These are phyloP conservation scores for Thamnidium elegans DNA, from an alignment of 192 early-diverging fungal species.

Conservation along the genomic window DNA sequence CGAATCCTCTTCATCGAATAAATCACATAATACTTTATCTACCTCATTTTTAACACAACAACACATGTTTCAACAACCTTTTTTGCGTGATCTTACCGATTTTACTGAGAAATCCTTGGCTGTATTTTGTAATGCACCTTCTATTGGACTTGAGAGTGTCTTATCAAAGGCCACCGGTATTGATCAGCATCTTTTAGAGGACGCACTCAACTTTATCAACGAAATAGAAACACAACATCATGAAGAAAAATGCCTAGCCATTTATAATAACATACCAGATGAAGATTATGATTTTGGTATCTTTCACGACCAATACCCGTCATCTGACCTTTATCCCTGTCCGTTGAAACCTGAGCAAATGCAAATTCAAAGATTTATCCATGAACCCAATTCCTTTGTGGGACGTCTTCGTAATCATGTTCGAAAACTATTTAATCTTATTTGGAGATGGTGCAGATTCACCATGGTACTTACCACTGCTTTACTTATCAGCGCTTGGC, in stretches of 20 bases:
- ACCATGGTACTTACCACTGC: slow-evolving; percentile 45
- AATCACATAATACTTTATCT: background rate
- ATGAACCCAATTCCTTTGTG: slow-evolving; percentile 10
- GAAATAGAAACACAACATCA: slow-evolving; percentile 13
- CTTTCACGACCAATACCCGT: background rate
- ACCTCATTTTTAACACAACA: no score
- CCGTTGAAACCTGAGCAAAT: background rate
- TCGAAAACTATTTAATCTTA: slow-evolving; percentile 31
- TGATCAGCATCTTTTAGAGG: slow-evolving; percentile 18
- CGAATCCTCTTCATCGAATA: background rate
- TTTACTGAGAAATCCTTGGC: slow-evolving; percentile 25
- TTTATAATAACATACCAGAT: background rate
- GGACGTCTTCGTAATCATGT: slow-evolving; percentile 14
- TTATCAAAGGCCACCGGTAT: slow-evolving; percentile 20
- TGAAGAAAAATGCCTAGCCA: background rate
- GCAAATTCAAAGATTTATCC: background rate
- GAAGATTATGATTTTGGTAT: background rate
- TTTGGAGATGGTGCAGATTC: slow-evolving; percentile 63
- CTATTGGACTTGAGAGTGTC: slow-evolving; percentile 11
- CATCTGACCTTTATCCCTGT: slow-evolving; percentile 23
- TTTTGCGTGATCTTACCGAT: slow-evolving; percentile 18
- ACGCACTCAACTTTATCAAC: slow-evolving; percentile 22
- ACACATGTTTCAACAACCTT: background rate
- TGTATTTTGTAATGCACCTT: slow-evolving; percentile 19
- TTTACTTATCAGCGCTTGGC: slow-evolving; percentile 47